These are phyloP conservation scores for Blepharisma stoltei DNA, from an alignment of 73 alveolate species.

Conservation along the genomic window DNA sequence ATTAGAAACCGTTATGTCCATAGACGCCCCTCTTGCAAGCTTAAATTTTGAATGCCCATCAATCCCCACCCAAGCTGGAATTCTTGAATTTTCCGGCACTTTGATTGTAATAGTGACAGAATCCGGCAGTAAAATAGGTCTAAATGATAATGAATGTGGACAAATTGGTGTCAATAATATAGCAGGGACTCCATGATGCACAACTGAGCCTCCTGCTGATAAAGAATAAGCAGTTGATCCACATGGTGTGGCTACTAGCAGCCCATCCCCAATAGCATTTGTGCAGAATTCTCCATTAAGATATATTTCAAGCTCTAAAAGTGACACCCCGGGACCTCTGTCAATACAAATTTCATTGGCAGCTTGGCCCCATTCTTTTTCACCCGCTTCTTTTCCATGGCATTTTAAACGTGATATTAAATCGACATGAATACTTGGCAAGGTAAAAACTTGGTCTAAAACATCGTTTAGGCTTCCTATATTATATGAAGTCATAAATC, in stretches of 20 bases:
- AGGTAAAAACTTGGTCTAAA: slow-evolving; percentile 1
- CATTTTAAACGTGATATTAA: not conserved
- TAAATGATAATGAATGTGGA: slow-evolving; percentile 97
- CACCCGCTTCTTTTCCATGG: not conserved
- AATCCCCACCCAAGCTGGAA: not conserved
- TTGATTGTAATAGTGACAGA: slow-evolving; percentile 32
- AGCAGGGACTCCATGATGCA: slow-evolving; percentile 73
- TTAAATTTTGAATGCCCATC: slow-evolving; percentile 3
- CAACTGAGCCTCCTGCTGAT: slow-evolving; percentile 99
- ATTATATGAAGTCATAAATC: not conserved
- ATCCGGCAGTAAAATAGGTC: slow-evolving; percentile 96
- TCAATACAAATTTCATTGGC: slow-evolving; percentile 27
- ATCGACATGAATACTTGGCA: not conserved
- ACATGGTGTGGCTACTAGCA: slow-evolving; percentile 95
- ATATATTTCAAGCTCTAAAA: slow-evolving; percentile 42
- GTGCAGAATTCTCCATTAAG: slow-evolving; percentile 57
- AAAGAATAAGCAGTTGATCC: slow-evolving; percentile 99
- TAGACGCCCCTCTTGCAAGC: not conserved
- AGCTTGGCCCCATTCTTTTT: not conserved
- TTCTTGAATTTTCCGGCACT: slow-evolving; percentile 2
- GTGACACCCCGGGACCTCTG: slow-evolving; percentile 7
- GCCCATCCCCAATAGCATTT: slow-evolving; percentile 73
- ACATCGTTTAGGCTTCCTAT: not conserved
- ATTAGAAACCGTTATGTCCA: not conserved
- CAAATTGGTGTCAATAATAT: slow-evolving; percentile 91